Base-by-base conservation (phyloP, 1,284 basidiomycete species). In the Ustilago bromivora region DNA sequence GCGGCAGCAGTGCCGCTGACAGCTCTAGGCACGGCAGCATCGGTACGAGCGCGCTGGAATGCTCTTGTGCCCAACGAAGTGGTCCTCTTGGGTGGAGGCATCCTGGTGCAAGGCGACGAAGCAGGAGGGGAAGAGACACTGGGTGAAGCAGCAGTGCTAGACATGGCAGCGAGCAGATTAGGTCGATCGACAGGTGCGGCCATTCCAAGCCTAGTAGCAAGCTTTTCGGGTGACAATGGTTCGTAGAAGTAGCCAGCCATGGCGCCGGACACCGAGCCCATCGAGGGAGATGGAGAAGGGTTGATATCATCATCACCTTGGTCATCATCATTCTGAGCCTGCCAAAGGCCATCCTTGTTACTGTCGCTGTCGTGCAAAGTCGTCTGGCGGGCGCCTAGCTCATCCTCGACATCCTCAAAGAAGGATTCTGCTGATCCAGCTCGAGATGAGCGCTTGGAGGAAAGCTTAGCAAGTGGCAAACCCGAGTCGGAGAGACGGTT, bases 241-340 rank as follows among this genome's bases (percentile, higher is more conserved):
- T 83, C 71, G 61, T 72, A 82, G 56, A 84, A 84, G 71, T 82
- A 84, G 61, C 62, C 71, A 17, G 75, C 80, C 62, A 84, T 79
- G 46, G 71, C 57, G 3, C 72, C 77, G 2, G 66, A 61, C 8
- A 65, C 12, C 12, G 71, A 73, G 11, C 53, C 52, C 71, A 73
- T 73, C 1, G 79, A 71, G 2, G 80, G 70, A 3, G 76, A 72
- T 6, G 80, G 79, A 7, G 79, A 78, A 28, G 73, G 79, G 11
- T 77, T 66, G 57, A 57, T 55, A 41, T 68, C 63, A 13, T 62
- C 63, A 13, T 62, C 40, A 47, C 28, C 55, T n/a, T 62, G 60
- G 10, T 70, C 64, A 6, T 57, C 61, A 4, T 65, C 58, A 34
- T 55, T 38, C 3, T 63, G 52, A 4, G 57, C 41, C 19, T 58